These are phyloP conservation scores for Begonia loranthoides DNA, from an alignment of 306 rosid species.

Conservation along the genomic window DNA sequence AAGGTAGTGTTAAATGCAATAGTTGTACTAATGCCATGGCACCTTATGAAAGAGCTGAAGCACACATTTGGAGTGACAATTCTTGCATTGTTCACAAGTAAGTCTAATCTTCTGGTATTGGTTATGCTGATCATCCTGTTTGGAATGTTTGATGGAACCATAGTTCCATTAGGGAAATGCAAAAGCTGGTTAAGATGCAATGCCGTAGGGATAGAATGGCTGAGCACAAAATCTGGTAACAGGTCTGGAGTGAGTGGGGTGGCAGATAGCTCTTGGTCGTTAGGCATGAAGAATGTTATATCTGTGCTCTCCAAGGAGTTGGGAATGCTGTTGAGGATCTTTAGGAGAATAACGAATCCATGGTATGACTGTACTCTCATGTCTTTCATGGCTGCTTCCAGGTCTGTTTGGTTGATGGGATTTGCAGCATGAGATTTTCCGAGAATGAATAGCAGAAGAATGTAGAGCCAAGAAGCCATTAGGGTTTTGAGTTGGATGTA, in stretches of 20 bases:
- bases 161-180: slow-evolving; percentile 39
- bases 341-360: slow-evolving; percentile 50
- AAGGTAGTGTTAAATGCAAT: slow-evolving; percentile 11
- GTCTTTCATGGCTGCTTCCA: slow-evolving; percentile 36
- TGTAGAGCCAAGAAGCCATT: slow-evolving; percentile 36
- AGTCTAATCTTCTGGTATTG: slow-evolving; percentile 23
- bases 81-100: slow-evolving; percentile 40
- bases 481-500: background rate
- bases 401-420: slow-evolving; percentile 30
- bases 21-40: slow-evolving; percentile 42
- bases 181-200: slow-evolving; percentile 26
- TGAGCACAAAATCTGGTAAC: slow-evolving; percentile 28
- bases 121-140: slow-evolving; percentile 31
- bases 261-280: slow-evolving; percentile 33
- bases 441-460: slow-evolving; percentile 20
- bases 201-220: slow-evolving; percentile 42
- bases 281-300: slow-evolving; percentile 45
- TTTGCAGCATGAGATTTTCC: slow-evolving; percentile 20
- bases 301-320: slow-evolving; percentile 20
- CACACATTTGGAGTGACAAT: slow-evolving; percentile 35
- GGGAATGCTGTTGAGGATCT: slow-evolving; percentile 28
- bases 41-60: slow-evolving; percentile 25
- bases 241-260: slow-evolving; percentile 16
- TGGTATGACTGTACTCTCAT: slow-evolving; percentile 39
- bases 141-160: slow-evolving; percentile 40